Conservation (phyloP, 148 eudicot genomes). For the Oxyria digyna region DNA sequence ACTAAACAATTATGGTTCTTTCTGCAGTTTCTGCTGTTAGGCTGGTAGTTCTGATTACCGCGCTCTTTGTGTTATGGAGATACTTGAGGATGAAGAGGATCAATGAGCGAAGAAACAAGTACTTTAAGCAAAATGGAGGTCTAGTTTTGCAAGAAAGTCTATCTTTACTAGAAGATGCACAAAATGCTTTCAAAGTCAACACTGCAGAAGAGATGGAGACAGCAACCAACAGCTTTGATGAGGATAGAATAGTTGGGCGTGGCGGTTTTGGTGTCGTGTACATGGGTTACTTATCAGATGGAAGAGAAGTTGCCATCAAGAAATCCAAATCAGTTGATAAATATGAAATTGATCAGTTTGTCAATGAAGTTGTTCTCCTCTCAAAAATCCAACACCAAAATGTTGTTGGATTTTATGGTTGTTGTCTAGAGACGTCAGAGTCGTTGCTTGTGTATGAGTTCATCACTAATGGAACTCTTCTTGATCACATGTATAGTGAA, state of each 20-base stretch:
- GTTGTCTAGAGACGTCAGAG: conserved; percentile 18
- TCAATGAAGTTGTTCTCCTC: conserved; percentile 19
- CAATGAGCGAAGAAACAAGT: background rate
- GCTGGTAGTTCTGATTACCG: background rate
- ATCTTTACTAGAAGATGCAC: background rate
- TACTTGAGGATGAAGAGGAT: background rate
- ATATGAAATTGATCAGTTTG: conserved; percentile 20
- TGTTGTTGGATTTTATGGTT: conserved; percentile 22
- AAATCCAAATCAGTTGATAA: conserved; percentile 16
- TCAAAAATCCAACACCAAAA: conserved; percentile 15
- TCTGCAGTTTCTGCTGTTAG: background rate
- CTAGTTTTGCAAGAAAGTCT: background rate
- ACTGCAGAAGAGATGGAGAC: conserved; percentile 11
- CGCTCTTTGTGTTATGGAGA: background rate
- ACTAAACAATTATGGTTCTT: too few species aligned
- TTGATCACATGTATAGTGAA: conserved; percentile 17
- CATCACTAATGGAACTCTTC: conserved; percentile 18
- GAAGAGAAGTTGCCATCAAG: background rate
- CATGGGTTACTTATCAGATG: background rate
- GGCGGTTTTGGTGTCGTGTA: conserved; percentile 21
- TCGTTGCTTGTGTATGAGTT: conserved; percentile 21
- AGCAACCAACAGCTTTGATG: conserved; percentile 24
- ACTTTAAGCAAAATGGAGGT: background rate
- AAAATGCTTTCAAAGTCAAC: conserved; percentile 9
- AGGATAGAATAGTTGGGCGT: conserved; percentile 15